Evolutionary conservation across 805 yeast species (phyloP), one percentile per base, ranked within the genome.

Genomic region (Yarrowia sp.): DNA sequence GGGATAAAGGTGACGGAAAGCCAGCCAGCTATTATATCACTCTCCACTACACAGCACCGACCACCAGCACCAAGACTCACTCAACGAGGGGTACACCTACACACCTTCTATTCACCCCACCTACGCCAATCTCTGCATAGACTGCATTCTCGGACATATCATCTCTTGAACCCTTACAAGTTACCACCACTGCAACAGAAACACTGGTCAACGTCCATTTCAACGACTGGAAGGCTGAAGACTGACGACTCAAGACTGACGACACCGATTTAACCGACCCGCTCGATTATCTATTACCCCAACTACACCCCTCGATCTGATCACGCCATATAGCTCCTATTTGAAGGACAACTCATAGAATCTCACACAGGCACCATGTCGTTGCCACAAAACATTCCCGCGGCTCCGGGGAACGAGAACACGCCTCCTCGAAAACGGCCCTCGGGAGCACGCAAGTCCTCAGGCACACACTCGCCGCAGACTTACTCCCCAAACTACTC

Each of bases 401-500:
- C 58, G 34, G 58, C 33, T 34, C 58, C 58, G 12, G 58, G 58
- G 43, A 52, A 52, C 58, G 58, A 52, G 15, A 52, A 52, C 58
- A 52, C 58, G 17, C 58, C 58, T 15, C 58, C 58, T 14, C 7
- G 58, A 20, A 52, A 52, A 10, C 58, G 58, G 17, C 42, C 56
- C 43, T 52, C 58, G 43, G 43, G 43, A 43, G 9, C 33, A 15
- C 58, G 58, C 58, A 52, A 52, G 20, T 52, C 58, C 34, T 52
- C 58, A 17, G 43, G 58, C 12, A 39, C 61, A 6, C 36, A 39
- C 46, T 55, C 61, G 61, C 61, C 61, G 12, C 61, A 55, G 46
- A 40, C 61, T 6, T 58, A 58, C 50, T 58, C 64, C 12, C 64
- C 64, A 19, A 58, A 58, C 50, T 42, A 58, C 64, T 58, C 64